These are phyloP conservation scores for Colletotrichum sp. DNA, from an alignment of 2,329 filamentous ascomycete genomes.

Conservation along the genomic window DNA sequence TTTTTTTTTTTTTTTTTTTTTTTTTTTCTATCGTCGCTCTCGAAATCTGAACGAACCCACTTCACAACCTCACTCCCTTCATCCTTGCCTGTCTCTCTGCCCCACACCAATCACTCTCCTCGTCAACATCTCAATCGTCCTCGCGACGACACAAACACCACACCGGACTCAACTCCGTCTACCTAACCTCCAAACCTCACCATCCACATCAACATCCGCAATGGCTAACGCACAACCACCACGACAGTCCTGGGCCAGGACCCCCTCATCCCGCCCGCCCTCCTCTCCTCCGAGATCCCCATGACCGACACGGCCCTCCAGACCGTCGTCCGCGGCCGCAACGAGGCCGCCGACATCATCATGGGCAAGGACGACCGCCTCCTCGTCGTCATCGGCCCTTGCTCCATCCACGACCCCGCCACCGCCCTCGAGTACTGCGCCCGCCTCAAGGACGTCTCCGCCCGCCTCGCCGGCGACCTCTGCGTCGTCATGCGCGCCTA, in stretches of 20 bases:
- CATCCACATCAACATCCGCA: not conserved
- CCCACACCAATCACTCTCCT: not conserved
- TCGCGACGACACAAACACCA: not conserved
- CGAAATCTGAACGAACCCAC: not conserved
- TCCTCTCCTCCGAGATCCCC: constrained; percentile 87
- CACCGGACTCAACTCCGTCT: not conserved
- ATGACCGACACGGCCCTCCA: constrained; percentile 65
- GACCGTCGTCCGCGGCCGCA: constrained; percentile 75
- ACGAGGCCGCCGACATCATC: constrained; percentile 75
- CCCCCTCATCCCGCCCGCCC: constrained; percentile 86
- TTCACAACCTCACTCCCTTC: constrained; percentile 1
- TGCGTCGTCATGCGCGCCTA: constrained; percentile 98
- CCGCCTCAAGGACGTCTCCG: constrained; percentile 76
- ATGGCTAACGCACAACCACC: constrained; percentile 28
- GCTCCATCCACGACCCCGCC: constrained; percentile 94
- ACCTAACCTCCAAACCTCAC: not conserved
- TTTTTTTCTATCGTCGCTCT: not conserved
- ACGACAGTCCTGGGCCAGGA: constrained; percentile 86
- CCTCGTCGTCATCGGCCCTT: constrained; percentile 92
- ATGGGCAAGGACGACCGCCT: constrained; percentile 84
- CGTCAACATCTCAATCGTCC: not conserved
- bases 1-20: too few species aligned
- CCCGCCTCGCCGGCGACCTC: constrained; percentile 82
- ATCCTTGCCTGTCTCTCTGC: not conserved
- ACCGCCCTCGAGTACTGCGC: constrained; percentile 88